A percentile compares a stretch with the other conserved stretches of the same genome.
phyloP scores from a whole-genome alignment of 83 land plant species.

The Picea abies region DNA sequence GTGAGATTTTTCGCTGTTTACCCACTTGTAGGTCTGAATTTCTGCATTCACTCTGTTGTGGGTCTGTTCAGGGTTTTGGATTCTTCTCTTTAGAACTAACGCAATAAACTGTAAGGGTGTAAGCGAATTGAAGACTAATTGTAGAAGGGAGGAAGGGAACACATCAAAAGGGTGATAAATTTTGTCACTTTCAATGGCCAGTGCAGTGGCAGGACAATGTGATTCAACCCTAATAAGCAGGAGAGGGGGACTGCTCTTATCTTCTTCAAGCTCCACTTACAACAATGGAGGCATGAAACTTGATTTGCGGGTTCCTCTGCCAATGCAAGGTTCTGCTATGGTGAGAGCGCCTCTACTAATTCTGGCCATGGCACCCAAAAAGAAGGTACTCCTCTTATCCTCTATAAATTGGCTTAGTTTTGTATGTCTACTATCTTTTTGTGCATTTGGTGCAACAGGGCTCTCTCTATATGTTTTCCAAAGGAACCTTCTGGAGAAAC shows the following conservation, averaged over 20 bases:
- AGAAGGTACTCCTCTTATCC: slow-evolving; percentile 12
- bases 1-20: too few species aligned
- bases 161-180: neutral
- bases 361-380: slow-evolving; percentile 29
- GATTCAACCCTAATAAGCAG: neutral
- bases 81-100: too few species aligned
- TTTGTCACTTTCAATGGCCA: slow-evolving; percentile 5
- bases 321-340: neutral
- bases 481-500: too few species aligned
- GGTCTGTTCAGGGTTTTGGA: neutral
- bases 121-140: neutral
- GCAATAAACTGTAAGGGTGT: neutral
- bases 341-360: slow-evolving; percentile 1
- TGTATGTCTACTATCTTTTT: neutral
- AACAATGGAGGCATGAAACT: slow-evolving; percentile 5
- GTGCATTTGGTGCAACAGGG: neutral
- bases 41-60: too few species aligned
- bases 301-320: neutral
- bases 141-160: neutral
- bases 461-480: too few species aligned
- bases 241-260: neutral
- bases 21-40: too few species aligned
- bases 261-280: neutral
- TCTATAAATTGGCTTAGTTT: neutral
- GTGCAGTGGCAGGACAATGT: slow-evolving; percentile 9